A percentile compares a stretch with the other conserved stretches of the same genome.
Conservation (phyloP, 2,329 filamentous ascomycete genomes). For the Colletotrichum endophyticum region DNA sequence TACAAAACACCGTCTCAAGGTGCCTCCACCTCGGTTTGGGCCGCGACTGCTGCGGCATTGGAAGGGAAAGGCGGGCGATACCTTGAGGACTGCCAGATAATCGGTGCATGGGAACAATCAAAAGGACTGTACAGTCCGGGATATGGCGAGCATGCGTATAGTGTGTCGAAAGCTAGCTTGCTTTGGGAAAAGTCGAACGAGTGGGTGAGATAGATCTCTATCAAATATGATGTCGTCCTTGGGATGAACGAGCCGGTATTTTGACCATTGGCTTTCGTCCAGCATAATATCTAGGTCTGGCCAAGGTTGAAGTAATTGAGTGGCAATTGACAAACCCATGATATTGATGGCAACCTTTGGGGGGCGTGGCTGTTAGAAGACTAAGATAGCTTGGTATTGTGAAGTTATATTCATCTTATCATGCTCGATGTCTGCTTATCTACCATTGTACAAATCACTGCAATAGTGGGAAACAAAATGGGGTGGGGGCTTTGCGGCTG, state of each 20-base stretch:
- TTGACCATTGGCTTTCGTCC: background rate
- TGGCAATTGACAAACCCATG: background rate
- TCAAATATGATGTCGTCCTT: background rate
- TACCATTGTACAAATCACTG: background rate
- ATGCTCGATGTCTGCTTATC: background rate
- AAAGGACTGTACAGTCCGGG: background rate
- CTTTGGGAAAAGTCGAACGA: background rate
- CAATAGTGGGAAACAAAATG: background rate
- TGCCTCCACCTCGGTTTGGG: slow-evolving; percentile 51
- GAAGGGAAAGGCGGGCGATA: slow-evolving; percentile 52
- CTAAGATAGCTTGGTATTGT: background rate
- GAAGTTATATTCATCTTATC: background rate
- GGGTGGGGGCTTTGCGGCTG: background rate
- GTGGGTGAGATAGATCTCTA: background rate
- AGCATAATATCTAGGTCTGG: background rate
- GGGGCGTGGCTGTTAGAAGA: background rate
- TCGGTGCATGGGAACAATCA: background rate
- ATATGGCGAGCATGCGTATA: background rate
- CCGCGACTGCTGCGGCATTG: slow-evolving; percentile 42
- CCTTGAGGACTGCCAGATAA: slow-evolving; percentile 44
- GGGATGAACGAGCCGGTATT: background rate
- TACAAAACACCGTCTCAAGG: slow-evolving; percentile 37
- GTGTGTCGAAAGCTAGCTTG: background rate
- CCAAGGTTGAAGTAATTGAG: background rate
- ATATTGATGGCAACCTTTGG: background rate